A percentile compares a stretch with the other conserved stretches of the same genome.
Evolutionary conservation across 495 filamentous ascomycete genomes (phyloP).

Genomic region (Aspergillus taichungensis): DNA sequence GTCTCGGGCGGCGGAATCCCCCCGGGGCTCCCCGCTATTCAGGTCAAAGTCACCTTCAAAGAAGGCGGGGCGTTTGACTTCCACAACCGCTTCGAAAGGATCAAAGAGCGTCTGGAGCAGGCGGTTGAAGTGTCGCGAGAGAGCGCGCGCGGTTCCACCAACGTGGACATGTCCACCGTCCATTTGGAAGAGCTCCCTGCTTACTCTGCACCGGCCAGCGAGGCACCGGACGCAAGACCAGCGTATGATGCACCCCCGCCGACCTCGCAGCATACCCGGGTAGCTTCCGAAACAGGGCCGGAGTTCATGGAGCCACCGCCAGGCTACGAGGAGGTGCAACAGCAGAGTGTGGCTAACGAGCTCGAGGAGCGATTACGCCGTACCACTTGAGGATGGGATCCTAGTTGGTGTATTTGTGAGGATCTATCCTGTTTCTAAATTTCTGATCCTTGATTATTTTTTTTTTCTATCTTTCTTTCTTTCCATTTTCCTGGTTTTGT

Average conservation of each 20-base stretch:
- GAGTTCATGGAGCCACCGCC: constrained; percentile 77
- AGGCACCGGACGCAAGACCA: background rate
- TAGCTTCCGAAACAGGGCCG: constrained; percentile 11
- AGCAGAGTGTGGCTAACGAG: constrained; percentile 60
- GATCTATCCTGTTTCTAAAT: no score
- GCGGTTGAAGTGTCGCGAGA: constrained; percentile 62
- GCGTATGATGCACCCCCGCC: constrained; percentile 3
- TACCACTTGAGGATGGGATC: constrained; percentile 13
- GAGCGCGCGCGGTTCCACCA: constrained; percentile 33
- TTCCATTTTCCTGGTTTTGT: no score
- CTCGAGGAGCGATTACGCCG: constrained; percentile 41
- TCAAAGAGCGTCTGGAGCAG: constrained; percentile 75
- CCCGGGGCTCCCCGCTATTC: constrained; percentile 58
- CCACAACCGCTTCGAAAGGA: constrained; percentile 68
- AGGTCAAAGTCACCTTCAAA: constrained; percentile 79
- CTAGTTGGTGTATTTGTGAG: no score
- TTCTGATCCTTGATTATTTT: no score
- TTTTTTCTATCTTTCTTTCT: no score
- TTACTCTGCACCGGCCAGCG: constrained; percentile 45
- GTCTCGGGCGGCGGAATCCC: constrained; percentile 81
- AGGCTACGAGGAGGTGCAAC: constrained; percentile 86
- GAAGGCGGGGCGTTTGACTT: constrained; percentile 95
- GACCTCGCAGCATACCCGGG: constrained; percentile 7
- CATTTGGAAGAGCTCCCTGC: constrained; percentile 79
- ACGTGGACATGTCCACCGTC: constrained; percentile 48